Evolutionary conservation across 1,139 yeast species (phyloP).

Genomic region (Yamadazyma triangularis): DNA sequence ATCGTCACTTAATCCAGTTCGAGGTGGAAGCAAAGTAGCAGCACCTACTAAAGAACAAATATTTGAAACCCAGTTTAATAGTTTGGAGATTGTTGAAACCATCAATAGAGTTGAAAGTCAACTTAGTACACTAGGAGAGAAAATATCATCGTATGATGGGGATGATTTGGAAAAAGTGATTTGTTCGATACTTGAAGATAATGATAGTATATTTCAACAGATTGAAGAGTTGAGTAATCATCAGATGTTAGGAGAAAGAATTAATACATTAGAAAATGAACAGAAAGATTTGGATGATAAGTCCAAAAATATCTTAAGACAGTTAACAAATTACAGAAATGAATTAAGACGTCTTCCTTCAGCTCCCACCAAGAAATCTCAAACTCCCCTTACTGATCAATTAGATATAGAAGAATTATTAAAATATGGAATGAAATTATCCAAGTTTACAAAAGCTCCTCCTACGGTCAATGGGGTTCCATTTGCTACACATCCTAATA

Average conservation of each 20-base stretch:
- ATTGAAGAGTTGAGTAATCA: slow-evolving; percentile 28
- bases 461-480: slow-evolving; percentile 56
- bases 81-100: slow-evolving; percentile 10
- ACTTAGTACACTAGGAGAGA: slow-evolving; percentile 21
- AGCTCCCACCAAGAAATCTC: slow-evolving; percentile 19
- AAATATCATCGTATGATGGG: slow-evolving; percentile 32
- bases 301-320: slow-evolving; percentile 27
- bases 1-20: slow-evolving; percentile 37
- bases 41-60: slow-evolving; percentile 17
- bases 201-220: slow-evolving; percentile 22
- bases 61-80: slow-evolving; percentile 14
- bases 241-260: slow-evolving; percentile 25
- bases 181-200: slow-evolving; percentile 23
- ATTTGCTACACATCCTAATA: slow-evolving; percentile 65
- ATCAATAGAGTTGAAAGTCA: slow-evolving; percentile 24
- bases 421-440: slow-evolving; percentile 81
- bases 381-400: background rate
- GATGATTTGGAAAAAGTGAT: slow-evolving; percentile 23
- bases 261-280: slow-evolving; percentile 19
- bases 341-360: slow-evolving; percentile 33
- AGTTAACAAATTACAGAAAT: slow-evolving; percentile 29
- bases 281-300: slow-evolving; percentile 21
- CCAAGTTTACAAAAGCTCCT: slow-evolving; percentile 88
- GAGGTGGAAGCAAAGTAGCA: slow-evolving; percentile 18
- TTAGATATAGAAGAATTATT: slow-evolving; percentile 49